Evolutionary conservation across 2,329 filamentous ascomycete genomes (phyloP).

Genomic region (Pseudofabraea citricarpa): DNA sequence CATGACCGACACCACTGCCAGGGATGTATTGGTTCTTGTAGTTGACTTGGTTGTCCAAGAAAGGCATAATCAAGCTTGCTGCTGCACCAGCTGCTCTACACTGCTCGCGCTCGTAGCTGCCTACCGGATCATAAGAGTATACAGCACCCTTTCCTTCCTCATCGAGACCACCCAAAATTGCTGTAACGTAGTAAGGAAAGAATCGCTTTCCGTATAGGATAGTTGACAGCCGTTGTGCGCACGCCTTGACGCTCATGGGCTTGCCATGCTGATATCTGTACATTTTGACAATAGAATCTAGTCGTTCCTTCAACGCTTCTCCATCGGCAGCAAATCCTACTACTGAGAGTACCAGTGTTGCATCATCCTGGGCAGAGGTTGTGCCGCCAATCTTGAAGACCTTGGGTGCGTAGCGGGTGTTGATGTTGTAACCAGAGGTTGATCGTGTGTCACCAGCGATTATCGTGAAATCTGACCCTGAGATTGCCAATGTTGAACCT

Average conservation of each 20-base stretch:
- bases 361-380: conserved; percentile 77
- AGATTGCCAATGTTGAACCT: conserved; percentile 91
- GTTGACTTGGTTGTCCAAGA: conserved; percentile 99
- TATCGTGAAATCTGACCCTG: conserved; percentile 90
- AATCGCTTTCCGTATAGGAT: conserved; percentile 97
- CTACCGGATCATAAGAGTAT: conserved; percentile 97
- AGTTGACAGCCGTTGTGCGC: conserved; percentile 89
- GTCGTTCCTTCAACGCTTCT: conserved; percentile 84
- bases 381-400: conserved; percentile 96
- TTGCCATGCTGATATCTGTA: conserved; percentile 98
- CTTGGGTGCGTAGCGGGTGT: conserved; percentile 91
- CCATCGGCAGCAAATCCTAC: conserved; percentile 96
- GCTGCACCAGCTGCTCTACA: conserved; percentile 91
- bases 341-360: conserved; percentile 84
- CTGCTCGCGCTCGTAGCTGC: conserved; percentile 95
- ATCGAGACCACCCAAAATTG: conserved; percentile 89
- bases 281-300: conserved; percentile 96
- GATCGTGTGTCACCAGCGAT: conserved; percentile 95
- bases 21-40: conserved; percentile 98
- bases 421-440: conserved; percentile 97
- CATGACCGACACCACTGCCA: conserved; percentile 77
- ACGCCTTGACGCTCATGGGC: conserved; percentile 89
- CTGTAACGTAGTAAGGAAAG: conserved; percentile 97
- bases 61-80: conserved; percentile 95
- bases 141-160: conserved; percentile 91